These are phyloP conservation scores for Meira miltonrushii DNA, from an alignment of 1,284 basidiomycete species.

Conservation along the genomic window DNA sequence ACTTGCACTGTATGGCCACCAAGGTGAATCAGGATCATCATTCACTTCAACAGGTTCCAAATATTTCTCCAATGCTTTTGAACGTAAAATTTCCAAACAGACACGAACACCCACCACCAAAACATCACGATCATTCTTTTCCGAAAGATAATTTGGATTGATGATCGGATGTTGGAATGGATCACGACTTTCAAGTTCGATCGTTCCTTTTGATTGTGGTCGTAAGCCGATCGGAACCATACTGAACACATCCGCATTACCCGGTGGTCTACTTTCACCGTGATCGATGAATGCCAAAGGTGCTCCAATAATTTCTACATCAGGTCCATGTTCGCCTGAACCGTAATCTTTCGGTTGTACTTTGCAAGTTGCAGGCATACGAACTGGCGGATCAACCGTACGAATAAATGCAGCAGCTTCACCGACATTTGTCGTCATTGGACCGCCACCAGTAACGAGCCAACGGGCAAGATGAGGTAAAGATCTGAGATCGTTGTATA, in stretches of 20 bases:
- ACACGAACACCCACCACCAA: constrained; percentile 24
- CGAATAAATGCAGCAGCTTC: constrained; percentile 23
- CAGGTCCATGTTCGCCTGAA: constrained; percentile 21
- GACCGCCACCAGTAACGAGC: constrained; percentile 33
- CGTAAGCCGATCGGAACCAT: constrained; percentile 28
- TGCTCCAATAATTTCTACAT: constrained; percentile 22
- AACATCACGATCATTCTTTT: constrained; percentile 44
- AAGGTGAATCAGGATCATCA: constrained; percentile 34
- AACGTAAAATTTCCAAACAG: constrained; percentile 40
- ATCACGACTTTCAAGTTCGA: constrained; percentile 52
- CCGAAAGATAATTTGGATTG: constrained; percentile 49
- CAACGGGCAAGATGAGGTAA: constrained; percentile 26
- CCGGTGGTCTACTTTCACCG: constrained; percentile 13
- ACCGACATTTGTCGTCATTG: constrained; percentile 26
- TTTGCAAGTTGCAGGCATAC: constrained; percentile 20
- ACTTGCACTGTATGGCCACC: constrained; percentile 1
- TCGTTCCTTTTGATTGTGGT: constrained; percentile 49
- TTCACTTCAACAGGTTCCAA: constrained; percentile 55
- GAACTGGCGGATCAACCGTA: constrained; percentile 15
- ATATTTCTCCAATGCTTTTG: constrained; percentile 49
- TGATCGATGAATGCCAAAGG: constrained; percentile 17
- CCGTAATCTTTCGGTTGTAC: constrained; percentile 30
- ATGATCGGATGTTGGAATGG: constrained; percentile 55
- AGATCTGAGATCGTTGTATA: constrained; percentile 19
- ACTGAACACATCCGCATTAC: background rate